These are phyloP conservation scores for Chiua virens DNA, from an alignment of 768 basidiomycete species.

Conservation along the genomic window DNA sequence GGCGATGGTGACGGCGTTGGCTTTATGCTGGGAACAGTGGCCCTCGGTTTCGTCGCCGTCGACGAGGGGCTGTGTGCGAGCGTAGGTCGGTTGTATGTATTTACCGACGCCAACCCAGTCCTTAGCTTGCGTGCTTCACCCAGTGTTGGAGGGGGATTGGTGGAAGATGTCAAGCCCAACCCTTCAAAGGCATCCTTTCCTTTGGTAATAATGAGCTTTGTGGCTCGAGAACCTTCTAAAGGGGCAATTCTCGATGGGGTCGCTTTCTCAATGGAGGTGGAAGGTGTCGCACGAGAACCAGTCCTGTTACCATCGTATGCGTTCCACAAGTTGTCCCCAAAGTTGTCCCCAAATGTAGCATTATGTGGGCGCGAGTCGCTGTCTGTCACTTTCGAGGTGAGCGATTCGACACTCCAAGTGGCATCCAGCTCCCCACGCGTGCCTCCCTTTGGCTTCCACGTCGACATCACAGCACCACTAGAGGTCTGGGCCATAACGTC, in stretches of 20 bases:
- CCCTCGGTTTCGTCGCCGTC: constrained; percentile 18
- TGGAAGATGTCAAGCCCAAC: constrained; percentile 51
- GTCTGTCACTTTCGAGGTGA: constrained; percentile 22
- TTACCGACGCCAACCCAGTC: constrained; percentile 62
- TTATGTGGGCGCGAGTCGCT: constrained; percentile 23
- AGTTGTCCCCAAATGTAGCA: constrained; percentile 64
- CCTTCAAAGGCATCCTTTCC: constrained; percentile 81
- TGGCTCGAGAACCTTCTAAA: constrained; percentile 31
- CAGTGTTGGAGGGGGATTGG: constrained; percentile 60
- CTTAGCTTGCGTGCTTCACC: constrained; percentile 73
- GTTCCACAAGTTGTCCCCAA: constrained; percentile 55
- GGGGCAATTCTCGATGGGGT: constrained; percentile 23
- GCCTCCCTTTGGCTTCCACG: constrained; percentile 31
- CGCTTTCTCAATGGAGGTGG: constrained; percentile 13
- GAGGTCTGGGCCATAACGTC: constrained; percentile 25
- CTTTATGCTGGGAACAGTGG: constrained; percentile 15
- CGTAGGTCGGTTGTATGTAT: constrained; percentile 34
- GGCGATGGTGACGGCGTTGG: constrained; percentile 30
- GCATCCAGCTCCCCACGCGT: constrained; percentile 30
- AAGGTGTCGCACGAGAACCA: constrained; percentile 4
- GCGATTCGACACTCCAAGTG: constrained; percentile 41
- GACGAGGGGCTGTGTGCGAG: constrained; percentile 14
- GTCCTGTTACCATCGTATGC: constrained; percentile 40
- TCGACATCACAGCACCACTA: constrained; percentile 18
- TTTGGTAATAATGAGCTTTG: constrained; percentile 32